Base-by-base conservation (phyloP, 1,284 basidiomycete species). In the Melampsora abietis-canadensis region DNA sequence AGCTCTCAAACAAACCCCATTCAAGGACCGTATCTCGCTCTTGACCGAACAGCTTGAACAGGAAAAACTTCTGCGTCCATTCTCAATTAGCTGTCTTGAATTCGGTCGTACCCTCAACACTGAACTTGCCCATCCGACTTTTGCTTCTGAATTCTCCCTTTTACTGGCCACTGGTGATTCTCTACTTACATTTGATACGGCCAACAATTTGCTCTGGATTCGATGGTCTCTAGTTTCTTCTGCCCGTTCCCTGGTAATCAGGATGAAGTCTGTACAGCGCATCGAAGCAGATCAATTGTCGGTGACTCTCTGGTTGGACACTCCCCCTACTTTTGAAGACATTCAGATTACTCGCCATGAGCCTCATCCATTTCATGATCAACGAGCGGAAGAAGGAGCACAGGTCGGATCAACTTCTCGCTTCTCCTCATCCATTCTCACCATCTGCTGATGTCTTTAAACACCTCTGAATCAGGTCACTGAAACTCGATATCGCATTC, bases 221-320 rank as follows among this genome's bases (percentile, higher is more conserved):
- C 19, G 31, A 34, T 62, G 60, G 34, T 37, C 60, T n/a, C 14
- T n/a, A 27, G 27, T 21, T 40, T n/a, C 34, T 31, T 31, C 60
- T 37, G n/a, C 34, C 14, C n/a, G 34, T 10, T 62, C 60, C 15
- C 4, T 57, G 27, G n/a, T 57, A 57, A 57, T 57, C 21, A 57
- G 27, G 27, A 57, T 57, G 54, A 57, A 57, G 27, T 57, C 54
- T 57, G 19, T 57, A 57, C 14, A 40, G 24, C 27, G 60, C 12
- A 62, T 62, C 19, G 60, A 62, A 62, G 60, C 60, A n/a, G 27
- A 31, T 40, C 30, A 62, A 34, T 10, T 34, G n/a, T 34, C 15
- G 19, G 60, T 62, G 31, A 62, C 19, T 27, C 34, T 62, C 31
- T 62, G 60, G 60, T n/a, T 62, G 60, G 34, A 62, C 19, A 31